Evolutionary conservation across 192 early-diverging fungal species (phyloP), one percentile per base, ranked within the genome.

Genomic region (Funneliformis geosporum): DNA sequence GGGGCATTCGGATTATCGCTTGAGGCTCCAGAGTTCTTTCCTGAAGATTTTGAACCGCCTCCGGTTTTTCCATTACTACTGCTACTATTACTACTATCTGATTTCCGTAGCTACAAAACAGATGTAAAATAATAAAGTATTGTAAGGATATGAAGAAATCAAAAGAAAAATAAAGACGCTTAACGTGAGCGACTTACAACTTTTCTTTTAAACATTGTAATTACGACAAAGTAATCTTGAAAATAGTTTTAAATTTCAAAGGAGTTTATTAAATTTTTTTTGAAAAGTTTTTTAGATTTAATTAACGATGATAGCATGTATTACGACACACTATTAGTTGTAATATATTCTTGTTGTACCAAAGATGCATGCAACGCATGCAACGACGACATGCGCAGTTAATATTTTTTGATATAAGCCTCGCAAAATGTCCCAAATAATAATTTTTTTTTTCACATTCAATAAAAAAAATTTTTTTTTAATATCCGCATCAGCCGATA

Each of bases 1-100:
- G 77, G 77, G 12, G 77, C 47, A 62, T 14, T 10, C 8, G 74
- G 40, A 3, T 11, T 18, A 14, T 79, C 65, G 42, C 11, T 69
- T 59, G 60, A 12, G 44, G 55, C 60, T 38, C 18, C 25, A 39
- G 65, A 47, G 44, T 21, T 69, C 77, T 79, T 79, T 28, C 66
- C 66, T 39, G 65, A 79, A 70, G 77, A 39, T 27, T 70, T 79
- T 50, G 77, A 69, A 21, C 43, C 6, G 25, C 77, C 38, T 10
- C 66, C 50, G 39, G 77, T 16, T 79, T 79, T 79, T 11, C 77
- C 77, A 70, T 79, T 79, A 60, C 66, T 76, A 61, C 12, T 76
- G 44, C 44, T 50, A 28, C 23, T 50, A 47, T 23, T 65, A 75
- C 28, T 60, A 64, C 25, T 65, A 76, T 33, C 60, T 23, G 75